These are phyloP conservation scores for Nicotiana tabacum DNA, from an alignment of 257 asterid species.

Conservation along the genomic window DNA sequence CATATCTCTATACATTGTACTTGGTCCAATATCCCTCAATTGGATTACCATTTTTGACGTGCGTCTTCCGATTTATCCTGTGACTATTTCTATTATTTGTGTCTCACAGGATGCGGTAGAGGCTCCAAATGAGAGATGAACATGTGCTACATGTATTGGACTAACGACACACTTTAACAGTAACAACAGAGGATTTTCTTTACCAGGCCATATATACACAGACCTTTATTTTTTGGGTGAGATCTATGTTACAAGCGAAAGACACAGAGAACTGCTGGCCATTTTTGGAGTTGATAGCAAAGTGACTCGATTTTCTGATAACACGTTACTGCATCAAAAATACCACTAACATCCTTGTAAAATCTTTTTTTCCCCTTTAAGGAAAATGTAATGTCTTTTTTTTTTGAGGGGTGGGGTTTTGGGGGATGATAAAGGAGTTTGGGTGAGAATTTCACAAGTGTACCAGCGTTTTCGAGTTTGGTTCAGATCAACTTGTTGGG, in stretches of 20 bases:
- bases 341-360: not conserved
- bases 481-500: not conserved
- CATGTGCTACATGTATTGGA: slow-evolving; percentile 1
- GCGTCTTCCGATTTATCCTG: not conserved
- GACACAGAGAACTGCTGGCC: not conserved
- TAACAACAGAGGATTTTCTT: slow-evolving; percentile 17
- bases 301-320: slow-evolving; percentile 5
- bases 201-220: not conserved
- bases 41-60: not conserved
- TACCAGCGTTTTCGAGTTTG: not conserved
- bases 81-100: not conserved
- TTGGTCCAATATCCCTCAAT: not conserved
- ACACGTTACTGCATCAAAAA: not conserved
- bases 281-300: not conserved
- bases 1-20: not conserved
- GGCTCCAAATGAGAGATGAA: slow-evolving; percentile 33
- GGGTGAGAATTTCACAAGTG: not conserved
- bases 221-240: not conserved
- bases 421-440: not conserved
- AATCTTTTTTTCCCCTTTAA: not conserved
- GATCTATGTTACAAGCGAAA: not conserved
- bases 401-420: not conserved
- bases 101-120: slow-evolving; percentile 35
- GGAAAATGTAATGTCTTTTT: not conserved
- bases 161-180: slow-evolving; percentile 22